Percentiles rank a stretch among this genome's conserved stretches.
Evolutionary conservation across 2,329 filamentous ascomycete species (phyloP).

Genomic region (Chrysoporthe deuterocubensis): DNA sequence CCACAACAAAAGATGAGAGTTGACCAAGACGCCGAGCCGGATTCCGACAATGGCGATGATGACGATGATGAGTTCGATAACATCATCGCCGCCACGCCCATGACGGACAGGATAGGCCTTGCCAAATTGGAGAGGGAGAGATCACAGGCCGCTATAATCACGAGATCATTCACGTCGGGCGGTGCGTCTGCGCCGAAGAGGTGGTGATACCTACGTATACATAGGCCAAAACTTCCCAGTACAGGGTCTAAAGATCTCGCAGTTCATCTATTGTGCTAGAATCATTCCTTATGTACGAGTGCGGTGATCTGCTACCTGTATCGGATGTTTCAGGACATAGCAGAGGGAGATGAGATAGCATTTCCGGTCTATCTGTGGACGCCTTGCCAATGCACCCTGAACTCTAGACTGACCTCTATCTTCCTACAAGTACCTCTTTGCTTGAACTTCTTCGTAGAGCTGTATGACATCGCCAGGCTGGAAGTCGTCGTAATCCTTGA

Average conservation of each 20-base stretch:
- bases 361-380: conserved; percentile 4
- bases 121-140: conserved; percentile 61
- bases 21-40: conserved; percentile 67
- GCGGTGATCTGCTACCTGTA: neutral
- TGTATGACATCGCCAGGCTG: conserved; percentile 84
- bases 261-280: neutral
- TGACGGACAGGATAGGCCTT: conserved; percentile 81
- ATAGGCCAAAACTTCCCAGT: neutral
- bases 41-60: conserved; percentile 53
- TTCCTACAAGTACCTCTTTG: conserved; percentile 64
- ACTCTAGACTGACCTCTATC: neutral
- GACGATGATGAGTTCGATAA: conserved; percentile 85
- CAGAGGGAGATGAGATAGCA: neutral
- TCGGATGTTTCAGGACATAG: neutral
- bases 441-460: conserved; percentile 77
- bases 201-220: conserved; percentile 39
- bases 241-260: neutral
- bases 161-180: conserved; percentile 55
- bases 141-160: conserved; percentile 51
- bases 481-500: conserved; percentile 80
- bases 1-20: conserved; percentile 66
- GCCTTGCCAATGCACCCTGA: conserved; percentile 8
- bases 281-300: neutral
- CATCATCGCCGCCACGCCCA: conserved; percentile 88
- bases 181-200: conserved; percentile 53